phyloP scores from a whole-genome alignment of 2,329 filamentous ascomycete genomes.

The Nannizzia gypsea region DNA sequence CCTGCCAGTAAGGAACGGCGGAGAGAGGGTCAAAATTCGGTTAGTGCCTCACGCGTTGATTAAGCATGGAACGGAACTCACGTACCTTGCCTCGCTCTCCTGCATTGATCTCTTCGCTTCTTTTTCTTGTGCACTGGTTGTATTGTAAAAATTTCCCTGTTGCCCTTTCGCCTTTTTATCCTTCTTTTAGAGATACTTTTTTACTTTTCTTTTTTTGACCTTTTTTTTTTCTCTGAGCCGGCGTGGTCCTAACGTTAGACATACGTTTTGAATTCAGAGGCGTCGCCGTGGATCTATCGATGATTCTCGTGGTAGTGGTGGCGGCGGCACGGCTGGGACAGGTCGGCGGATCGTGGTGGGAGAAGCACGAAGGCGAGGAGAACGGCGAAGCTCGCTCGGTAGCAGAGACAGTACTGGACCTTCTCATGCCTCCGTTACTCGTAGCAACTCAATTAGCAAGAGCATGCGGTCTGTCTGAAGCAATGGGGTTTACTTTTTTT shows the following conservation, averaged over 20 bases:
- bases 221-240: conserved; percentile 26
- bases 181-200: conserved; percentile 32
- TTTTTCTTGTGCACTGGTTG: neutral
- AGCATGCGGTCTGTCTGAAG: conserved; percentile 9
- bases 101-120: conserved; percentile 13
- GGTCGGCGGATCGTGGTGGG: conserved; percentile 25
- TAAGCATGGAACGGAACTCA: conserved; percentile 15
- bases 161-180: conserved; percentile 21
- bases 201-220: conserved; percentile 17
- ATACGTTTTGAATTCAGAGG: conserved; percentile 36
- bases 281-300: conserved; percentile 34
- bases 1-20: conserved; percentile 42
- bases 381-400: conserved; percentile 28
- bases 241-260: conserved; percentile 37
- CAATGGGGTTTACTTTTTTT: neutral
- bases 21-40: conserved; percentile 32
- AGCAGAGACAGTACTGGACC: conserved; percentile 24
- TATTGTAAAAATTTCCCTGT: conserved; percentile 8
- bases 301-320: conserved; percentile 23
- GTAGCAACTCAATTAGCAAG: conserved; percentile 31
- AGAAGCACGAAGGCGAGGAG: conserved; percentile 30
- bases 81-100: conserved; percentile 13
- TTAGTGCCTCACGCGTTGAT: conserved; percentile 30
- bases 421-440: conserved; percentile 26
- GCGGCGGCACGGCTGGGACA: neutral